Conservation (phyloP, 371 early-diverging fungal genomes). For the Haplosporangium sp. region DNA sequence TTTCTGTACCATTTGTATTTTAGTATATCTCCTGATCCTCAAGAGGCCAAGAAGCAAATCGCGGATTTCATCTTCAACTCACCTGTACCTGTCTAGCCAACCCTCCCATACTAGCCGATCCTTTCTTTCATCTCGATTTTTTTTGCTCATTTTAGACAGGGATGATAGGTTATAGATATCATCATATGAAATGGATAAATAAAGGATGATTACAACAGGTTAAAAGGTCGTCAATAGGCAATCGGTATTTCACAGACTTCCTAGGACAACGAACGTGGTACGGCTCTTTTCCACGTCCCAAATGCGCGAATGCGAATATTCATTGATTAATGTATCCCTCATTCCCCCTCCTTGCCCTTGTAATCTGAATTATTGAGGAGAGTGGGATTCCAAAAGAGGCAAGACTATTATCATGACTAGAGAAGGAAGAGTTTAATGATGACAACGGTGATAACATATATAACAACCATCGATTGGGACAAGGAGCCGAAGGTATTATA, state of each 20-base stretch:
- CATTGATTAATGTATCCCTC: too few species aligned
- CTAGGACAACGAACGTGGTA: too few species aligned
- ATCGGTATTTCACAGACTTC: too few species aligned
- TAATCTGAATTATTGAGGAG: too few species aligned
- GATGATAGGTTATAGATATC: neutral
- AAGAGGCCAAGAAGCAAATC: constrained; percentile 49
- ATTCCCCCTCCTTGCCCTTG: too few species aligned
- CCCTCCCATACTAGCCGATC: neutral
- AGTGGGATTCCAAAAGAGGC: neutral
- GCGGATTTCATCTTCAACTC: constrained; percentile 40
- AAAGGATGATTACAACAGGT: too few species aligned
- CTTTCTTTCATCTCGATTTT: neutral
- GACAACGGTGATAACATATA: neutral
- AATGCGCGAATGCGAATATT: too few species aligned
- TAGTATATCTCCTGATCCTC: constrained; percentile 47
- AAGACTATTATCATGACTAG: constrained; percentile 37
- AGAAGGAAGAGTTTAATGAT: neutral
- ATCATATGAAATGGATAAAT: neutral
- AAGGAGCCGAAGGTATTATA: constrained; percentile 36
- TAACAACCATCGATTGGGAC: constrained; percentile 3
- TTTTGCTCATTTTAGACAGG: neutral
- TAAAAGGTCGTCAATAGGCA: too few species aligned
- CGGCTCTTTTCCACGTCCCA: too few species aligned
- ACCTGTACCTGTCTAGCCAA: constrained; percentile 12
- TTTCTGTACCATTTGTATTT: neutral